A percentile compares a stretch with the other conserved stretches of the same genome.
phyloP scores from a whole-genome alignment of 2,329 filamentous ascomycete genomes.

The Colletotrichum lentis region DNA sequence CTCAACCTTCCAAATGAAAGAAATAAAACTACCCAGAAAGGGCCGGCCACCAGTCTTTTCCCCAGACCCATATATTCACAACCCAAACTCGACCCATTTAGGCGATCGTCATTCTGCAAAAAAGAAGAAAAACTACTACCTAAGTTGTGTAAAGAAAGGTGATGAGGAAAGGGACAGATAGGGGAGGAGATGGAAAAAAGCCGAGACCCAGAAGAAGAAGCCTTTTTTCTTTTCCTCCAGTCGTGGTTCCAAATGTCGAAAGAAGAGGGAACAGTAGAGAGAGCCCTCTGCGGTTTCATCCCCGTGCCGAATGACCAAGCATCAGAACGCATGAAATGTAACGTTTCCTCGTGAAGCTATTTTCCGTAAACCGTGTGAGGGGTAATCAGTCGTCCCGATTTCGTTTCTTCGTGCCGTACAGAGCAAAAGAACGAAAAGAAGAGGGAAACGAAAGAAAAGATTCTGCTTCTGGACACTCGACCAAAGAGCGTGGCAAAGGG shows the following conservation, averaged over 20 bases:
- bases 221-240: not conserved
- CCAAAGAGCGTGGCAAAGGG: too few species aligned
- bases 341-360: not conserved
- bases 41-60: not conserved
- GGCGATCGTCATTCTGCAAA: conserved; percentile 1
- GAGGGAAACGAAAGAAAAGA: not conserved
- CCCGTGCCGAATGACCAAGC: conserved; percentile 14
- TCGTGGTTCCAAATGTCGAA: not conserved
- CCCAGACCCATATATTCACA: not conserved
- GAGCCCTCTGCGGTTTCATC: not conserved
- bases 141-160: not conserved
- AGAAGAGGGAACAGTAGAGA: too few species aligned
- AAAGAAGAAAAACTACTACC: not conserved
- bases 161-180: not conserved
- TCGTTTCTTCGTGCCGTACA: not conserved
- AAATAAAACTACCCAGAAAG: conserved; percentile 8
- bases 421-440: not conserved
- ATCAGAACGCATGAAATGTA: not conserved
- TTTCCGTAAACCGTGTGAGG: not conserved
- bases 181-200: not conserved
- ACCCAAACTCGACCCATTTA: not conserved
- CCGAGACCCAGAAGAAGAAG: not conserved
- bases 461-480: too few species aligned
- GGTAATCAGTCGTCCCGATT: not conserved
- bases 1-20: not conserved